Base-by-base conservation (phyloP, 768 basidiomycete species). In the Boletellus emodensis region DNA sequence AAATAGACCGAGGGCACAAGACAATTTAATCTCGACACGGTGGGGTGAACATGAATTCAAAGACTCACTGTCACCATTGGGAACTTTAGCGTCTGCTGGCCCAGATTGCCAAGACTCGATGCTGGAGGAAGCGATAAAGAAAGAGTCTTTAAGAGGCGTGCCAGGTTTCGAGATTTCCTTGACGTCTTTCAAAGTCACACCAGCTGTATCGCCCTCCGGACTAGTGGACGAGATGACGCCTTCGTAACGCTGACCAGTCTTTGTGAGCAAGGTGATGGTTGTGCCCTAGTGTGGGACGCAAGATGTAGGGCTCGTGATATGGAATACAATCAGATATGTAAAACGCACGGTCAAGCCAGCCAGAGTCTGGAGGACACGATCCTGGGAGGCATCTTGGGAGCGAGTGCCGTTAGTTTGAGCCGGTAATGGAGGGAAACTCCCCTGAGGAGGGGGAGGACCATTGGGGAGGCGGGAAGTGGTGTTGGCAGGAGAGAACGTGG, bases 31-130 rank as follows among this genome's bases (percentile, higher is more conserved):
- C 24, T 32, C 41, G 18, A 17, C 6, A 20, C 15, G 37, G 30
- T 24, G 24, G 14, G 24, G 46, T 7, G 18, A 47, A 55, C 10
- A 40, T 49, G 17, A 14, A 18, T 43, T 14, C 24, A 46, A 43
- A 30, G 17, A 75, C 85, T 73, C 60, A 90, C 87, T 75, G 67
- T 87, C 84, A 63, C 84, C 85, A 53, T 85, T 85, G 53, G 84
- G 72, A 11, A 78, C 72, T 62, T 80, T 83, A 33, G 79, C 78
- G 67, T 85, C 85, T 20, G 86, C 84, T 24, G 87, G 85, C 14
- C 85, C 86, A 5, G 87, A 86, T 28, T 79, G 70, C 80, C 84
- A 91, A 38, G 64, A 71, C 24, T 87, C 85, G 63, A 91, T 88
- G 65, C 84, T 88, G 50, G 81, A 77, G 11, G 82, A 78, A 22